These are phyloP conservation scores for Boletus subluridellus DNA, from an alignment of 1,284 basidiomycete species.

Conservation along the genomic window DNA sequence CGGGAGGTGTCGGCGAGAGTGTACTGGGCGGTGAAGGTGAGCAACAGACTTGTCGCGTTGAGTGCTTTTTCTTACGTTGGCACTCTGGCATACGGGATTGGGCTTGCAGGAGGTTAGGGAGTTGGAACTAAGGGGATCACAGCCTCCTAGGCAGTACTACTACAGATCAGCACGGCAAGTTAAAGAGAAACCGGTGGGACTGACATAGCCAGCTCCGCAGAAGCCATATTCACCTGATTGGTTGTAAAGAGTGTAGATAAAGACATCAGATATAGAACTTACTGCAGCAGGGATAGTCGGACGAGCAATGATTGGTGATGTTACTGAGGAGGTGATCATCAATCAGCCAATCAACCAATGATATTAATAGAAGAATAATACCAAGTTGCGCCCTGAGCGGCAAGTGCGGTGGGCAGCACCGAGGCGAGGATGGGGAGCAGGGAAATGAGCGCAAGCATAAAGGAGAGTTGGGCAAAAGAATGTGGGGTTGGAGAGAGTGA, in stretches of 20 bases:
- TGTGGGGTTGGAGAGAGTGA: constrained; percentile 6
- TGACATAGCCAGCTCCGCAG: constrained; percentile 58
- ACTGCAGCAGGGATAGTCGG: constrained; percentile 69
- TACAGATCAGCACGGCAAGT: constrained; percentile 3
- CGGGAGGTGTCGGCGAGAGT: constrained; percentile 64
- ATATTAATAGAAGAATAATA: constrained; percentile 1
- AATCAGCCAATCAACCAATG: neutral
- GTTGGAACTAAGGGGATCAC: constrained; percentile 71
- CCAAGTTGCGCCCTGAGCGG: constrained; percentile 31
- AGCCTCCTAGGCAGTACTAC: constrained; percentile 78
- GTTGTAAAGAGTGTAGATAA: constrained; percentile 1
- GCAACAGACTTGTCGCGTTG: neutral
- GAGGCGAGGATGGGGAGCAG: constrained; percentile 21
- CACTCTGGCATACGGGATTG: constrained; percentile 64
- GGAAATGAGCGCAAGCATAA: constrained; percentile 24
- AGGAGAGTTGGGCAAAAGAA: constrained; percentile 15
- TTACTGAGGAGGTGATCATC: constrained; percentile 37
- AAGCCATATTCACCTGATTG: constrained; percentile 67
- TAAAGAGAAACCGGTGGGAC: constrained; percentile 13
- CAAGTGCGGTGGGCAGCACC: constrained; percentile 16
- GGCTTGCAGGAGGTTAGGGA: constrained; percentile 65
- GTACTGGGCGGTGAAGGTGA: constrained; percentile 40
- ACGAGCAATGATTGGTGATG: constrained; percentile 50
- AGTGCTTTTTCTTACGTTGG: constrained; percentile 43
- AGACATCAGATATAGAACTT: constrained; percentile 20